Evolutionary conservation across 2,329 filamentous ascomycete genomes (phyloP), one percentile per base, ranked within the genome.

Genomic region (Epichloe glyceriae): DNA sequence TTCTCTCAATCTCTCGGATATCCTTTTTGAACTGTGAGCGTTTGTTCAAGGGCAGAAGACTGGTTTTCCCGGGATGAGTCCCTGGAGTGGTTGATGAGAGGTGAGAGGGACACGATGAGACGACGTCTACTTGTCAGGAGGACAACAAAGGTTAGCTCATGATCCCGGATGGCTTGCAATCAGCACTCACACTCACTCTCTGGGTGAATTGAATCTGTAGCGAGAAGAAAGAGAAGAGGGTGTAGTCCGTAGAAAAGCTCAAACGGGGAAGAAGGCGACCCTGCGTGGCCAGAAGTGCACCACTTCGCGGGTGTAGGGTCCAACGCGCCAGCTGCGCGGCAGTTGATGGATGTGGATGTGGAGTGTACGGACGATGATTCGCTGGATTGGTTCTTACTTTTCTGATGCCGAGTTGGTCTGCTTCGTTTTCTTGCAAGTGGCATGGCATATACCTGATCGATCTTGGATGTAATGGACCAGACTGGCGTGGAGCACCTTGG

Each of bases 211-310:
- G 8, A 30, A 4, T 4, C 0, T 30, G 26, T 30, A 30, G 8
- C 26, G 26, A 30, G 26, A 10, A 30, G 26, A 30, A 10, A 30
- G 8, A 30, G 8, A 30, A 30, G 26, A 10, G 11, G 39, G 17
- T 12, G 17, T 4, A 41, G 22, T 26, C 6, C 6, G 6, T 26
- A 2, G 11, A n/a, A 7, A 20, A 11, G 4, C 14, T 17, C 17
- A 19, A 42, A 12, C 20, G 19, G 40, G 7, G 17, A 19, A 19
- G 79, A 12, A 19, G 20, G n/a, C 40, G 39, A 20, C 3, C 1
- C 17, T n/a, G 11, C 19, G 17, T 46, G 12, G 15, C 17, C 10
- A 42, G 40, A 12, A 42, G 8, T 42, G 40, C 19, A 12, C 34
- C 37, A 10, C 34, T 47, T 34, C 10, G 20, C 45, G 12, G n/a